phyloP scores from a whole-genome alignment of 2,329 filamentous ascomycete genomes.

The Coniochaeta sp. region DNA sequence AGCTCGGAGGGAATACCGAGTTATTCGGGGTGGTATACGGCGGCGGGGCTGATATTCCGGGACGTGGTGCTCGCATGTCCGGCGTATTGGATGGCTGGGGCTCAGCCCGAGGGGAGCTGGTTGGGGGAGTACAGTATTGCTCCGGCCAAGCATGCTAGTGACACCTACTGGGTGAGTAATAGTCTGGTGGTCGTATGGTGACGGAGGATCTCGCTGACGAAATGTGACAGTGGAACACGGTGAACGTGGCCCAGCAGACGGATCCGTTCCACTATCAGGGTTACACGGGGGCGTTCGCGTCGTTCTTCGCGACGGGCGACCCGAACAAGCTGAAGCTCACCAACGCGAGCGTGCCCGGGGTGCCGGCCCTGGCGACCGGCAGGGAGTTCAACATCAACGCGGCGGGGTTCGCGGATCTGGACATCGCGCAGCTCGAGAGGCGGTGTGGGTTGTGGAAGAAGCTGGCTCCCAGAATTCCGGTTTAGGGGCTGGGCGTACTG shows the following conservation, averaged over 20 bases:
- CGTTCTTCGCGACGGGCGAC: constrained; percentile 35
- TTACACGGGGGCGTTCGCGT: constrained; percentile 50
- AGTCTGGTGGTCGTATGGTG: background rate
- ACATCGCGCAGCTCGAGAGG: background rate
- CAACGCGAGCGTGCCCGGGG: background rate
- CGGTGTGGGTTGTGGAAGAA: background rate
- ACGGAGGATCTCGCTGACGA: background rate
- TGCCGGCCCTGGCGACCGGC: background rate
- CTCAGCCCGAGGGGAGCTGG: constrained; percentile 37
- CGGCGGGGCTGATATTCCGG: constrained; percentile 50
- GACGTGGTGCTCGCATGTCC: constrained; percentile 55
- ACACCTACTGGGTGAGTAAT: constrained; percentile 43
- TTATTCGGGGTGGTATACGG: constrained; percentile 42
- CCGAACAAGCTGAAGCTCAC: constrained; percentile 5
- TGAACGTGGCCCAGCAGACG: constrained; percentile 43
- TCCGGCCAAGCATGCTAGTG: constrained; percentile 51
- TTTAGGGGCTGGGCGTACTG: background rate
- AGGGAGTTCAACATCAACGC: constrained; percentile 1
- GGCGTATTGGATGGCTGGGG: constrained; percentile 45
- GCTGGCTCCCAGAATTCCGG: background rate
- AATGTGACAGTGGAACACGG: constrained; percentile 43
- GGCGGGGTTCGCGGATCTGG: background rate
- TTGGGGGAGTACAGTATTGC: constrained; percentile 52
- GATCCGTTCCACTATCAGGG: constrained; percentile 48
- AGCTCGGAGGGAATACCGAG: constrained; percentile 35